These are phyloP conservation scores for Globisporangium solare DNA, from an alignment of 352 stramenopile species.

Conservation along the genomic window DNA sequence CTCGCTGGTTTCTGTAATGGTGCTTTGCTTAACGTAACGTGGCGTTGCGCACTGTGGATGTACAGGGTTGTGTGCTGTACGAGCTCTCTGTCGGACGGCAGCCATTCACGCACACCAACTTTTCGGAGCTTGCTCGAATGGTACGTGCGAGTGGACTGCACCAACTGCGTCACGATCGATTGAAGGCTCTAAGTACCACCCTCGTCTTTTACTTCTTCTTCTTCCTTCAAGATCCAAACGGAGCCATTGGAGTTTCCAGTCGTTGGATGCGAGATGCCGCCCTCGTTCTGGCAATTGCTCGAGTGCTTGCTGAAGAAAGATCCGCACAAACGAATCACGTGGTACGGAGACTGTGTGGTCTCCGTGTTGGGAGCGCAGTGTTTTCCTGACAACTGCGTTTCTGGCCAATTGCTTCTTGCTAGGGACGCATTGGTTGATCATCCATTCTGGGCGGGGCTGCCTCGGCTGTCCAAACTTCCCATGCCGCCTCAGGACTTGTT, in stretches of 20 bases:
- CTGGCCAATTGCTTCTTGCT: slow-evolving; percentile 2
- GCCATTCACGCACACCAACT: slow-evolving; percentile 72
- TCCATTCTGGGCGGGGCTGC: slow-evolving; percentile 53
- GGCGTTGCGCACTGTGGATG: not conserved
- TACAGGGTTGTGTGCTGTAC: slow-evolving; percentile 76
- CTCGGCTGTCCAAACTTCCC: slow-evolving; percentile 20
- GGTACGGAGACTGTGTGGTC: slow-evolving; percentile 25
- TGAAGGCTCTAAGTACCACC: not conserved
- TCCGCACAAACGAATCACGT: slow-evolving; percentile 67
- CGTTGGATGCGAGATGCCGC: slow-evolving; percentile 44
- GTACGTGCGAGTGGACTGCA: slow-evolving; percentile 22
- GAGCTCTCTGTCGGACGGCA: slow-evolving; percentile 63
- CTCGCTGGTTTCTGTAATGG: too few relatives aligned
- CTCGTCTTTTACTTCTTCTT: slow-evolving; percentile 2
- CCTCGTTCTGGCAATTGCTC: slow-evolving; percentile 55
- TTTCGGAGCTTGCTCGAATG: slow-evolving; percentile 62
- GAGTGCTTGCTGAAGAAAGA: slow-evolving; percentile 59
- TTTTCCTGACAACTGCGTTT: slow-evolving; percentile 12
- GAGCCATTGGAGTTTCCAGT: slow-evolving; percentile 38
- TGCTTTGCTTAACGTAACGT: not conserved
- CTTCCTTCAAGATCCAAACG: slow-evolving; percentile 61
- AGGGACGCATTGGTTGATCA: slow-evolving; percentile 68
- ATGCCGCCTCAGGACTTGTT: slow-evolving; percentile 72
- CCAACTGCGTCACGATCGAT: not conserved
- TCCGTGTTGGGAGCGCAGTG: too few relatives aligned